Evolutionary conservation across 2,329 filamentous ascomycete genomes (phyloP).

Genomic region (Pseudogymnoascus sp.): DNA sequence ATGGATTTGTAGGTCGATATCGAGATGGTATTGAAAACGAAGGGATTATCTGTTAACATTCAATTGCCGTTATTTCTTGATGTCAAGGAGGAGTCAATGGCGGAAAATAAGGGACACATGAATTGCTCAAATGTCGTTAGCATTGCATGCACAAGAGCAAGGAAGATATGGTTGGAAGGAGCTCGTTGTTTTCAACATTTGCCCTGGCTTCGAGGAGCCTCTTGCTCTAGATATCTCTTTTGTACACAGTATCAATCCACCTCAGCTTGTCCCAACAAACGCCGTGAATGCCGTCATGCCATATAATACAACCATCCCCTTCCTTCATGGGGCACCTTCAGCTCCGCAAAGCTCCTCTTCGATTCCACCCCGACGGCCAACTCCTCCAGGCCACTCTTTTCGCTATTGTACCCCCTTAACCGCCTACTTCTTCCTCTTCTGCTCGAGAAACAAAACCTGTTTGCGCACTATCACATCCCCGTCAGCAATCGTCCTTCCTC

Average conservation of each 20-base stretch:
- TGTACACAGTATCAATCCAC: constrained; percentile 1
- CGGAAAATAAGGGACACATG: not conserved
- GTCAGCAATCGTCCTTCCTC: not conserved
- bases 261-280: constrained; percentile 4
- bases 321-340: not conserved
- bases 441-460: constrained; percentile 87
- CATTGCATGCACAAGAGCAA: not conserved
- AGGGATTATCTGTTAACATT: not conserved
- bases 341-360: not conserved
- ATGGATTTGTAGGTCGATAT: not conserved
- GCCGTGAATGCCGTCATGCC: constrained; percentile 5
- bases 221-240: not conserved
- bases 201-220: constrained; percentile 1
- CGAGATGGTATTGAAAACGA: not conserved
- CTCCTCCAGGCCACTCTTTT: too few relatives aligned
- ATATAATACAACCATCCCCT: not conserved
- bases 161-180: not conserved
- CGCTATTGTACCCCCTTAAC: constrained; percentile 22
- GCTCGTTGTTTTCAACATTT: not conserved
- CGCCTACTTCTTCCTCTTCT: constrained; percentile 60
- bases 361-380: too few relatives aligned
- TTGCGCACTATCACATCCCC: constrained; percentile 57
- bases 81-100: not conserved
- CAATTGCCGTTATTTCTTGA: not conserved
- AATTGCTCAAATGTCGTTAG: not conserved